phyloP scores from a whole-genome alignment of 805 yeast genomes.

The Pichia paraexigua region DNA sequence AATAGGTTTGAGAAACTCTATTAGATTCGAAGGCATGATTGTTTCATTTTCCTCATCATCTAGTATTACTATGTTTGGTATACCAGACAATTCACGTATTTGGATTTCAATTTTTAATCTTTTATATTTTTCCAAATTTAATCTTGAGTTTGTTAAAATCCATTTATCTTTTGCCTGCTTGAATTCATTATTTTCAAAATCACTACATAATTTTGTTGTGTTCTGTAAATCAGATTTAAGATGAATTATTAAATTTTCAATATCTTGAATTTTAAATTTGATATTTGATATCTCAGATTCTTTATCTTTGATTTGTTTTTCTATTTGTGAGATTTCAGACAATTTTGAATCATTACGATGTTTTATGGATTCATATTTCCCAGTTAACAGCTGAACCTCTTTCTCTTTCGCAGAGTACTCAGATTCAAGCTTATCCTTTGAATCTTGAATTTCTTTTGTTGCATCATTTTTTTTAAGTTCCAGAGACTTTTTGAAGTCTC shows the following conservation, averaged over 20 bases:
- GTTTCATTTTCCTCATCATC: neutral
- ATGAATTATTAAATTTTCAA: neutral
- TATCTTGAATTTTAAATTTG: constrained; percentile 3
- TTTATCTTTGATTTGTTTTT: neutral
- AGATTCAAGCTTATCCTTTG: neutral
- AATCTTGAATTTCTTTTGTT: constrained; percentile 2
- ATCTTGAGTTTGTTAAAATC: constrained; percentile 1
- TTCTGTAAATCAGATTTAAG: neutral
- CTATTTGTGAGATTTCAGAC: neutral
- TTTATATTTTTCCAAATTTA: constrained; percentile 13
- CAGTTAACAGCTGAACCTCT: neutral
- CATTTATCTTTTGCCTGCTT: neutral
- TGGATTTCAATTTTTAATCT: constrained; percentile 20
- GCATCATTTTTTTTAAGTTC: constrained; percentile 1
- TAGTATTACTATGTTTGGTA: constrained; percentile 12
- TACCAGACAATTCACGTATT: constrained; percentile 14
- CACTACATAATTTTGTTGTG: neutral
- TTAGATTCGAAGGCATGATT: neutral
- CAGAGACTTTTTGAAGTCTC: neutral
- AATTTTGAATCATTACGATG: neutral
- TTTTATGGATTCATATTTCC: neutral
- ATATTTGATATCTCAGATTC: constrained; percentile 3
- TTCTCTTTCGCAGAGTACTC: neutral
- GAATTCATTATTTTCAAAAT: constrained; percentile 7
- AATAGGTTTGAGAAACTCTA: constrained; percentile 1